Base-by-base conservation (phyloP, 176 grass and related monocot species). In the Luzula sylvatica region DNA sequence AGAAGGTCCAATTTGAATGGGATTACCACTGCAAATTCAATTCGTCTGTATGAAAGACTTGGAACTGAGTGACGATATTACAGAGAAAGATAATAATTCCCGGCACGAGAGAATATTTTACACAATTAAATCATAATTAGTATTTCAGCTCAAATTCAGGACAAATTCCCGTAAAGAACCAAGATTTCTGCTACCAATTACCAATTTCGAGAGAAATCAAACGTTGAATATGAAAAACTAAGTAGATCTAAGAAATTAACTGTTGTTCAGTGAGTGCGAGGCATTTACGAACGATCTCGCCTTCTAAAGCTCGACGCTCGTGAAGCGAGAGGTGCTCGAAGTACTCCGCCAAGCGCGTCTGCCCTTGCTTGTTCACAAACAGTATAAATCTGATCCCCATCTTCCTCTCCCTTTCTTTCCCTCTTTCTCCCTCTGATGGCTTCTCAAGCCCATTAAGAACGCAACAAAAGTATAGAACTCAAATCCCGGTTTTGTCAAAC, bases 231-330 rank as follows among this genome's bases (percentile, higher is more conserved):
- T 0, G 21, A 35, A 28, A 15, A 17, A 14, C 7, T 25, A 38
- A 53, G 32, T 32, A 26, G 48, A 68, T 28, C 27, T 0, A 26
- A 66, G 30, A 0, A 15, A 20, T 4, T 13, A 23, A 78, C 92
- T 96, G 92, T 30, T 82, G 92, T 38, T 96, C 92, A 52, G 77
- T 89, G 71, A 84, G 92, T 32, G 92, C 92, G 30, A 96, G 92
- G 85, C 92, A 96, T 60, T 89, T 96, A 68, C 92, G 92, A 38
- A 96, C 92, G 78, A 96, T 96, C 92, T 96, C 92, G 19, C 78
- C 92, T 62, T 96, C 92, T 47, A 96, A 82, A 58, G 92, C 92
- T 49, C 85, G 92, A 38, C 92, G 81, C 80, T 96, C 77, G 53
- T 89, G 80, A 68, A 96, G 68, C 46, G 85, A 88, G 71, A 96